Conservation (phyloP, 306 rosid genomes). For the Nissolia schottii region DNA sequence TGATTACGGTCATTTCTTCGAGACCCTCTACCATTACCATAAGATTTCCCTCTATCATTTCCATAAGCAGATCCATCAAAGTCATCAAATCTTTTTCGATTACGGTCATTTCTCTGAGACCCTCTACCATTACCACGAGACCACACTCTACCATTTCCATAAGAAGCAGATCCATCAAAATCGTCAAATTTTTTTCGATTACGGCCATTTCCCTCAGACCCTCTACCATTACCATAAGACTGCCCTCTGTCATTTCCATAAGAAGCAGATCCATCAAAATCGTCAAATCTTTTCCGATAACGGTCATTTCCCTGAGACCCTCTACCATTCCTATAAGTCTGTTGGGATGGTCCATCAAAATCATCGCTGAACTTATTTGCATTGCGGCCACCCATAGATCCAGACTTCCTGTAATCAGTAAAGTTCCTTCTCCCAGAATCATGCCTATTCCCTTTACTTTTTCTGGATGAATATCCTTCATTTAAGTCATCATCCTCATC, state of each 20-base stretch:
- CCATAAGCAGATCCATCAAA: conserved; percentile 42
- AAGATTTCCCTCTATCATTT: too few species aligned
- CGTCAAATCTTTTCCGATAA: conserved; percentile 31
- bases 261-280: conserved; percentile 40
- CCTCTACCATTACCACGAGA: conserved; percentile 20
- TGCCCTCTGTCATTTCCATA: conserved; percentile 25
- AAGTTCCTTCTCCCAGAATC: conserved; percentile 43
- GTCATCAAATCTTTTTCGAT: conserved; percentile 30
- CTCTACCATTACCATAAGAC: conserved; percentile 28
- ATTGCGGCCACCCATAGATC: conserved; percentile 41
- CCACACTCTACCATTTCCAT: too few species aligned
- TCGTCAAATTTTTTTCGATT: conserved; percentile 30
- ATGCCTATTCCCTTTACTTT: conserved; percentile 30
- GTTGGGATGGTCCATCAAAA: conserved; percentile 35
- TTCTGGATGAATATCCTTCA: conserved; percentile 35
- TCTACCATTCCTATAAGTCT: conserved; percentile 32
- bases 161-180: conserved; percentile 40
- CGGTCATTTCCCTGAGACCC: conserved; percentile 36
- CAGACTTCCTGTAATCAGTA: conserved; percentile 23
- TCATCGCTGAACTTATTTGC: conserved; percentile 42
- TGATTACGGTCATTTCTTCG: conserved; percentile 18
- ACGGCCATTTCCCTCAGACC: conserved; percentile 36
- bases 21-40: conserved; percentile 27
- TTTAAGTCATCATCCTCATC: conserved; percentile 60
- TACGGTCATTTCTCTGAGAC: conserved; percentile 25